Evolutionary conservation across 257 asterid species (phyloP), one percentile per base, ranked within the genome.

Genomic region (Galeopsis tetrahit): DNA sequence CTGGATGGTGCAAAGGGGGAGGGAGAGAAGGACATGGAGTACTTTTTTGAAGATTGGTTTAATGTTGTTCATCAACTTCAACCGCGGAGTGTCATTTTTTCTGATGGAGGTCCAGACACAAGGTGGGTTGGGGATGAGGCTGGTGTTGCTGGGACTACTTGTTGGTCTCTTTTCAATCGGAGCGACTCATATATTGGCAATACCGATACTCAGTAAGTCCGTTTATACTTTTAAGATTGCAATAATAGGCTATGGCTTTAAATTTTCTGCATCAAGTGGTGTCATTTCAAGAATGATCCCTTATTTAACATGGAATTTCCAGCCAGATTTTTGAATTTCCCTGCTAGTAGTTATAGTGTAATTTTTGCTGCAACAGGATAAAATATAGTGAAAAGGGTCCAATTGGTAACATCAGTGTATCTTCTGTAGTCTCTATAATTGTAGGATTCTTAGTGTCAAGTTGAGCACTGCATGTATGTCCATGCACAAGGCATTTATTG

Each of bases 51-150:
- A 59, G 90, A 82, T 65, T 92, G 99, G 99, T 92, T 88, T 83
- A 80, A 87, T 72, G 78, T 87, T 17, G 83, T 92, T 82, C 98
- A 87, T 88, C 98, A 95, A 78, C 93, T 73, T 69, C 99, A 95
- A 78, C 94, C 99, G 0, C 61, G 79, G 69, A 84, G 96, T 1
- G 82, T 89, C 80, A 90, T 95, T 66, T 95, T 95, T 69, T 88
- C 97, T 0, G 99, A 92, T 83, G 91, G 85, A 43, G 98, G 98
- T 68, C 99, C 98, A 0, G 98, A 95, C 71, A 77, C 85, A 8
- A 85, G 99, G 84, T 95, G 98, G 99, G 85, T 95, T 9, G 99
- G 99, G 21, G 89, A 92, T 40, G 99, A 95, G 76, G 82, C 72
- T 58, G 99, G 97, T 52, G 78, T 75, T 79, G 92, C 96, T 38